Conservation (phyloP, 495 filamentous ascomycete genomes). For the Apiosordaria backusii region DNA sequence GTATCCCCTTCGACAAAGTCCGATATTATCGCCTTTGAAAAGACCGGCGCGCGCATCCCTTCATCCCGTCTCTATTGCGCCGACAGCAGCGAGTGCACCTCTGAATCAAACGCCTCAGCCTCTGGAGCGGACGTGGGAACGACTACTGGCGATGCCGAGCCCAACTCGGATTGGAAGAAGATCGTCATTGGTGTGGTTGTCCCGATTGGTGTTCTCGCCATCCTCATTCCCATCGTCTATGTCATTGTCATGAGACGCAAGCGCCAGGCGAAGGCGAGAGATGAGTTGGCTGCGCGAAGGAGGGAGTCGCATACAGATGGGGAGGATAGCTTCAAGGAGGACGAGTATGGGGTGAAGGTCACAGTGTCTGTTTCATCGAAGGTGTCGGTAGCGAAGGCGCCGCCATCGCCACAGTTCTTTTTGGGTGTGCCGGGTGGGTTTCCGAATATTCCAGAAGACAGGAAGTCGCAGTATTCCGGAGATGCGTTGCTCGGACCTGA, state of each 20-base stretch:
- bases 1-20: not conserved
- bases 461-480: conserved; percentile 7
- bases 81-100: not conserved
- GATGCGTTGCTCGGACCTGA: not conserved
- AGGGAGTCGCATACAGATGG: conserved; percentile 1
- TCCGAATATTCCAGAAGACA: conserved; percentile 7
- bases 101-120: not conserved
- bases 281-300: too few relatives aligned
- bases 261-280: not conserved
- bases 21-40: conserved; percentile 11
- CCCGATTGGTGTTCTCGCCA: conserved; percentile 9
- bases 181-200: conserved; percentile 16
- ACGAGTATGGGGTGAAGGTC: conserved; percentile 17
- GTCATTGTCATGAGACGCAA: conserved; percentile 3
- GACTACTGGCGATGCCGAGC: not conserved
- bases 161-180: not conserved
- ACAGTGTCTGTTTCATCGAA: conserved; percentile 16
- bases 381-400: conserved; percentile 5
- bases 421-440: conserved; percentile 10
- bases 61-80: conserved; percentile 12
- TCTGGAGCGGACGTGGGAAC: not conserved
- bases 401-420: conserved; percentile 11
- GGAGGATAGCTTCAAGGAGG: conserved; percentile 10
- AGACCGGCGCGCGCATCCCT: conserved; percentile 13
- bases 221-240: conserved; percentile 3